These are phyloP conservation scores for Phalaenopsis equestris DNA, from an alignment of 106 monocot species.

Conservation along the genomic window DNA sequence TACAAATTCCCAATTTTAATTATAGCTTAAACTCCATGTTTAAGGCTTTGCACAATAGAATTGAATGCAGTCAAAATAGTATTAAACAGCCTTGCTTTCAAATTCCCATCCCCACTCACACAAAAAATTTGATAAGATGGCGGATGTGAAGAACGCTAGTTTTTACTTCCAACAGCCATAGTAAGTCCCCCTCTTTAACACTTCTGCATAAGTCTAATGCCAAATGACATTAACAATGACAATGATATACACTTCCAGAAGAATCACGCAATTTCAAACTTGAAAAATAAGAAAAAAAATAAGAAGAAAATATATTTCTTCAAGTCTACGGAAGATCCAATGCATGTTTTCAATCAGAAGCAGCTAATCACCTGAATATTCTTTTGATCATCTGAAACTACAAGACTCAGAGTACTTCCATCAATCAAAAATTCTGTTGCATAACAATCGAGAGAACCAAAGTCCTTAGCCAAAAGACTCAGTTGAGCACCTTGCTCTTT, in stretches of 20 bases:
- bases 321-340: neutral
- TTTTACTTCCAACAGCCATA: neutral
- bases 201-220: neutral
- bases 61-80: too few species aligned
- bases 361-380: slow-evolving; percentile 68
- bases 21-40: too few species aligned
- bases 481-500: slow-evolving; percentile 97
- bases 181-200: neutral
- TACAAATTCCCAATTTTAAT: too few species aligned
- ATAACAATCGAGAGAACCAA: slow-evolving; percentile 94
- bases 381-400: slow-evolving; percentile 91
- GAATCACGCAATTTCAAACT: neutral
- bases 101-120: too few species aligned
- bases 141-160: neutral
- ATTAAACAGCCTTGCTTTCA: too few species aligned
- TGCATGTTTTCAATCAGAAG: slow-evolving; percentile 2
- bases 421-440: slow-evolving; percentile 98
- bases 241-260: neutral
- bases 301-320: neutral
- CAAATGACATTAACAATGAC: neutral
- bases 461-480: slow-evolving; percentile 93
- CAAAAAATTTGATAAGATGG: too few species aligned
- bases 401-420: slow-evolving; percentile 90
- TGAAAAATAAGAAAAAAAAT: neutral
- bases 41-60: too few species aligned